Evolutionary conservation across 73 alveolate species (phyloP).

Genomic region (Paramecium biaurelia): DNA sequence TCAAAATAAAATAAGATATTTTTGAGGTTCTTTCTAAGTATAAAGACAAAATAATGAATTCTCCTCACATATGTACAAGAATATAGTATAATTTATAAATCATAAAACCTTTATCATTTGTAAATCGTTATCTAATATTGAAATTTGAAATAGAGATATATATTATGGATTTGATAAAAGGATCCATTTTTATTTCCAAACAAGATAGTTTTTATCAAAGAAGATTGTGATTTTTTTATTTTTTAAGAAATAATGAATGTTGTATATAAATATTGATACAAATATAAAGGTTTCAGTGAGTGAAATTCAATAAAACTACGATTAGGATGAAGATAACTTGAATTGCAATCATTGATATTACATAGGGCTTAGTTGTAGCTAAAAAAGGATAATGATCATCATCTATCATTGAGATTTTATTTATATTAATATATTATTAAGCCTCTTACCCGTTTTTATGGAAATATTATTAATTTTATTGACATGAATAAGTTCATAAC

Average conservation of each 20-base stretch:
- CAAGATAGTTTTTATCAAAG: not conserved
- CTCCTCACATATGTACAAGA: not conserved
- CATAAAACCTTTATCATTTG: no score
- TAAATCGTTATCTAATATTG: no score
- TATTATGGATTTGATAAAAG: no score
- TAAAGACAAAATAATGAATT: not conserved
- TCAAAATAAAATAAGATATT: not conserved
- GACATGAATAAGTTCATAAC: constrained; percentile 33
- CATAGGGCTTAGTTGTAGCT: not conserved
- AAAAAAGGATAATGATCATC: not conserved
- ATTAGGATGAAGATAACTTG: not conserved
- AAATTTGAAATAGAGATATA: no score
- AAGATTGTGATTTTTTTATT: not conserved
- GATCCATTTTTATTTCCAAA: no score
- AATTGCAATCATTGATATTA: not conserved
- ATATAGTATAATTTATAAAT: no score
- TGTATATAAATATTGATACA: not conserved
- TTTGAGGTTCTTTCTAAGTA: not conserved
- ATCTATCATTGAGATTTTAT: not conserved
- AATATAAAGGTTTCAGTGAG: not conserved
- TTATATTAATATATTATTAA: not conserved
- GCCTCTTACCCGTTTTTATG: constrained; percentile 25
- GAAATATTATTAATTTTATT: constrained; percentile 7
- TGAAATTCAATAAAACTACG: not conserved
- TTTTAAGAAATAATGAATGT: not conserved